phyloP scores from a whole-genome alignment of 2,329 filamentous ascomycete genomes.

The Davidsoniella eucalypti region DNA sequence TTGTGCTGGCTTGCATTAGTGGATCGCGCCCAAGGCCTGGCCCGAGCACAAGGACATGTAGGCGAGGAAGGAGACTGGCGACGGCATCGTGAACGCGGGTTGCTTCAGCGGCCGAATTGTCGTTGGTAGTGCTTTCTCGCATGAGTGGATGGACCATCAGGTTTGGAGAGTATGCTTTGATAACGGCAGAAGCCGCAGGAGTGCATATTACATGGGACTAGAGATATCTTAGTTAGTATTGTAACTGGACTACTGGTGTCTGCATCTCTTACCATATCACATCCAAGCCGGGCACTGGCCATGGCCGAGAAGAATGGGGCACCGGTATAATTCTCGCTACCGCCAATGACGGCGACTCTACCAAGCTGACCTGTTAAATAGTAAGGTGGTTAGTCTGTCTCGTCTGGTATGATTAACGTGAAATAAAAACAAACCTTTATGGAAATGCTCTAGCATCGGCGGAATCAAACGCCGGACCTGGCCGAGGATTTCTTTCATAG shows the following conservation, averaged over 20 bases:
- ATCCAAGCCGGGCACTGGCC: conserved; percentile 79
- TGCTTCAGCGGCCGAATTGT: conserved; percentile 22
- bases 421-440: conserved; percentile 54
- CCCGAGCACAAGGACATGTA: conserved; percentile 86
- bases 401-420: not conserved
- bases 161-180: conserved; percentile 96
- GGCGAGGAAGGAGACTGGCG: conserved; percentile 62
- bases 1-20: conserved; percentile 77
- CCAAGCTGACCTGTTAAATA: conserved; percentile 60
- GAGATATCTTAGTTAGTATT: not conserved
- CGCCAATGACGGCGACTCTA: conserved; percentile 82
- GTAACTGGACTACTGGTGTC: not conserved
- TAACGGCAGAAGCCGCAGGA: conserved; percentile 67
- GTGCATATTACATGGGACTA: conserved; percentile 94
- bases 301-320: conserved; percentile 97
- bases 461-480: conserved; percentile 84
- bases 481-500: conserved; percentile 57
- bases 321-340: conserved; percentile 89
- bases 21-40: conserved; percentile 81
- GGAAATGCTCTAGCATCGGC: conserved; percentile 86
- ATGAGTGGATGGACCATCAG: conserved; percentile 97
- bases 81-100: conserved; percentile 44
- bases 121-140: conserved; percentile 44
- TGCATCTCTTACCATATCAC: conserved; percentile 55
- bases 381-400: not conserved